These are phyloP conservation scores for Didymella pinodella DNA, from an alignment of 2,329 filamentous ascomycete genomes.

Conservation along the genomic window DNA sequence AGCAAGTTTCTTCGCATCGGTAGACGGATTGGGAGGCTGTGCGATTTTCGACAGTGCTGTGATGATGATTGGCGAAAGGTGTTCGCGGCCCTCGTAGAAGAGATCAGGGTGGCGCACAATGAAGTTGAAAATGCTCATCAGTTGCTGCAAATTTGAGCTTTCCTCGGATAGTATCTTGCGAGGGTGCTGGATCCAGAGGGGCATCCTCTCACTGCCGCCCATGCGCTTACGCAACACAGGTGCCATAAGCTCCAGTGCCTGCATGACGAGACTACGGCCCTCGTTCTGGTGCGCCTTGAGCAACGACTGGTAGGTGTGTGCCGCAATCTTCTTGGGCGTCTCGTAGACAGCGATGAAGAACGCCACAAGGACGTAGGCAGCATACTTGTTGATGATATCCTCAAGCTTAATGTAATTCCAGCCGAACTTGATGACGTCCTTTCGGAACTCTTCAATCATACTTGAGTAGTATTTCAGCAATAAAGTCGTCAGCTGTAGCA, in stretches of 20 bases:
- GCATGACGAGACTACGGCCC: conserved; percentile 87
- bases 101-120: conserved; percentile 89
- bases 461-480: conserved; percentile 93
- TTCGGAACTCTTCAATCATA: conserved; percentile 87
- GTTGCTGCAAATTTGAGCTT: conserved; percentile 91
- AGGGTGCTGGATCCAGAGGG: conserved; percentile 88
- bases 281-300: conserved; percentile 95
- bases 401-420: conserved; percentile 98
- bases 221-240: conserved; percentile 90
- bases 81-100: conserved; percentile 94
- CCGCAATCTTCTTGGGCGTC: conserved; percentile 93
- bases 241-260: conserved; percentile 93
- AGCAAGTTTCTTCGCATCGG: conserved; percentile 89
- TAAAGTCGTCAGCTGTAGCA: conserved; percentile 92
- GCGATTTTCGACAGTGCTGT: conserved; percentile 89
- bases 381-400: conserved; percentile 98
- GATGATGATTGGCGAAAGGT: conserved; percentile 88
- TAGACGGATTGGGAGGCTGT: conserved; percentile 80
- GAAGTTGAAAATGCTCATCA: conserved; percentile 98
- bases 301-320: conserved; percentile 91
- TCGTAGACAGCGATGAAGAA: conserved; percentile 99
- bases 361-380: conserved; percentile 93
- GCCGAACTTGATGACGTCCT: conserved; percentile 98
- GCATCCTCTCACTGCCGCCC: conserved; percentile 73
- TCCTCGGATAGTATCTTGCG: conserved; percentile 92